These are phyloP conservation scores for Lachancea kluyveri DNA, from an alignment of 805 yeast species.

Conservation along the genomic window DNA sequence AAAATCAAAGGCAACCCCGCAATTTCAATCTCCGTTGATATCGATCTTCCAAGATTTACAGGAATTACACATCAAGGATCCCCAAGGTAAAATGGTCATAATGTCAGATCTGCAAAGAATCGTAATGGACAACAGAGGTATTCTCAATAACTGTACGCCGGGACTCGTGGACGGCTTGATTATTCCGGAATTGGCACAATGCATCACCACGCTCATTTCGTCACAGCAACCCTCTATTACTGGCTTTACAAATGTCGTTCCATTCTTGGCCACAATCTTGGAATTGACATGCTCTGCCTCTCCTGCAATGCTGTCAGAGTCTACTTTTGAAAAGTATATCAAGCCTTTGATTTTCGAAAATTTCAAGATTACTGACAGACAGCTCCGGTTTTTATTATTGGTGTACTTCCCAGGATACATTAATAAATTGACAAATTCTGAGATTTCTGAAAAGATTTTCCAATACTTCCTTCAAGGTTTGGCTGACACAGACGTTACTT, in stretches of 20 bases:
- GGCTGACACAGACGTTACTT: conserved; percentile 73
- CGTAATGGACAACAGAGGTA: conserved; percentile 35
- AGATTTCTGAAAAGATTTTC: conserved; percentile 65
- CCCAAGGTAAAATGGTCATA: conserved; percentile 44
- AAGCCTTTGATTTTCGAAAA: conserved; percentile 61
- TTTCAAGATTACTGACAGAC: conserved; percentile 65
- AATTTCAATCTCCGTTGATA: conserved; percentile 39
- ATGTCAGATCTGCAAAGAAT: conserved; percentile 22
- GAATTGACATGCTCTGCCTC: conserved; percentile 9
- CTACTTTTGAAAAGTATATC: conserved; percentile 7
- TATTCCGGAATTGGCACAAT: conserved; percentile 61
- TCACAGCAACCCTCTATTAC: conserved; percentile 10
- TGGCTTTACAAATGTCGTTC: conserved; percentile 4
- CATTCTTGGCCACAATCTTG: conserved; percentile 7
- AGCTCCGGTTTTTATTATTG: conserved; percentile 66
- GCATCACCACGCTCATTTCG: conserved; percentile 27
- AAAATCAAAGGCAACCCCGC: conserved; percentile 26
- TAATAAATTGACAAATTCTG: conserved; percentile 45
- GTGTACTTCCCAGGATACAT: conserved; percentile 53
- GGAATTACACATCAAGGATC: conserved; percentile 47
- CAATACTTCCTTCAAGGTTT: conserved; percentile 71
- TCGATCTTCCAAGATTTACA: conserved; percentile 46
- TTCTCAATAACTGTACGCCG: conserved; percentile 35
- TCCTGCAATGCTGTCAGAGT: conserved; percentile 3
- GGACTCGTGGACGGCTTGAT: conserved; percentile 54